Evolutionary conservation across 2,329 filamentous ascomycete genomes (phyloP).

Genomic region (Colletotrichum cereale): DNA sequence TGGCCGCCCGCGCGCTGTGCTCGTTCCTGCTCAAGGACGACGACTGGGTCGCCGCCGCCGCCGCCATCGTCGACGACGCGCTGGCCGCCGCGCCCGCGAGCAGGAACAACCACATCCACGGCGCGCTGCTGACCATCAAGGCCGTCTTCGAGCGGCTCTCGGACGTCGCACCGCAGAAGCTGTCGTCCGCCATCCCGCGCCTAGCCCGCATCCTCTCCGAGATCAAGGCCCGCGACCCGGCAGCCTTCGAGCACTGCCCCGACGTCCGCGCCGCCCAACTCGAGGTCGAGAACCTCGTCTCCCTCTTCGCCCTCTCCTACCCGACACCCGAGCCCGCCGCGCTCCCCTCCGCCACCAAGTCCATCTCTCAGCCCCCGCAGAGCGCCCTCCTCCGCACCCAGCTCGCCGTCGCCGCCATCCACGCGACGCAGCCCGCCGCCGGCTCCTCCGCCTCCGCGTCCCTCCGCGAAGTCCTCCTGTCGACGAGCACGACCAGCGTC

Average conservation of each 20-base stretch:
- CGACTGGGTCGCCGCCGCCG: conserved; percentile 61
- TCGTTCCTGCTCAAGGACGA: conserved; percentile 68
- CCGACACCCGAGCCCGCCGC: neutral
- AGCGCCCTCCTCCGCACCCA: conserved; percentile 57
- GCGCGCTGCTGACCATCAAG: conserved; percentile 67
- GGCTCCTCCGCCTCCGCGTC: conserved; percentile 9
- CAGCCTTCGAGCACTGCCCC: conserved; percentile 45
- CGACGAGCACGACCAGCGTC: conserved; percentile 45
- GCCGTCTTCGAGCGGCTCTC: conserved; percentile 68
- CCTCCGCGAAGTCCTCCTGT: conserved; percentile 29
- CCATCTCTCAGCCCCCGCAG: conserved; percentile 20
- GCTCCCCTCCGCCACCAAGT: neutral
- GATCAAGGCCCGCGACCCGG: conserved; percentile 15
- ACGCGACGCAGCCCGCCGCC: conserved; percentile 44
- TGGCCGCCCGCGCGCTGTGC: conserved; percentile 80
- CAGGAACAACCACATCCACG: conserved; percentile 69
- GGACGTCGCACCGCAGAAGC: conserved; percentile 54
- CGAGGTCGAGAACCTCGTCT: conserved; percentile 59
- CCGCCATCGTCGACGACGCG: conserved; percentile 51
- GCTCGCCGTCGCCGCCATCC: conserved; percentile 51
- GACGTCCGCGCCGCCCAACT: conserved; percentile 61
- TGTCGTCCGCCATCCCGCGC: conserved; percentile 40
- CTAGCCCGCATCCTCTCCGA: conserved; percentile 47
- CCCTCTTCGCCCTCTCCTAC: conserved; percentile 45
- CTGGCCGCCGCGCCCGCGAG: conserved; percentile 44